Evolutionary conservation across 2,329 filamentous ascomycete genomes (phyloP), one percentile per base, ranked within the genome.

Genomic region (Penicillium sp.): DNA sequence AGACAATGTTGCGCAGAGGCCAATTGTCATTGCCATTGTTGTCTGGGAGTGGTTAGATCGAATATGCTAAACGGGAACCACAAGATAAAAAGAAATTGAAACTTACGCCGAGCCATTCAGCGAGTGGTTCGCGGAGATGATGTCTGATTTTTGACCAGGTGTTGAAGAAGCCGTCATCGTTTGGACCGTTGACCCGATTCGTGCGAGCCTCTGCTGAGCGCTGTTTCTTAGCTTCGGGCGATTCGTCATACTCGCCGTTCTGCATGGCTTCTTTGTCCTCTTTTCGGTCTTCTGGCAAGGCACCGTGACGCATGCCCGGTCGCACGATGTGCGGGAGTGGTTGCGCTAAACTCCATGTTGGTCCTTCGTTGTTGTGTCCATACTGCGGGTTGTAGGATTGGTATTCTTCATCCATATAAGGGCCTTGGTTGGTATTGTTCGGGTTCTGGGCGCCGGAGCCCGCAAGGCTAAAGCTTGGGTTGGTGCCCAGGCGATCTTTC

Each of bases 311-410:
- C 79, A 81, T 81, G 3, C 79, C 79, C 14, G 74, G 72, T 24
- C 79, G 72, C 18, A 82, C 68, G 0, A 81, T 79, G 52, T 77
- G 78, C 21, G 79, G 79, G 5, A 82, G 64, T 2, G 80, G 79
- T 56, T 79, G 75, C 0, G 77, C 77, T 31, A 82, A 61, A 60
- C 78, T 75, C 74, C 79, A 82, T 40, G 81, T 72, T 3, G 79
- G 79, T 5, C 55, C 53, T 5, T 78, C 74, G 0, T 71, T 64
- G 16, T 75, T 70, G 52, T 79, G 73, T n/a, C 77, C 77, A 46
- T 81, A 81, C 32, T 77, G 75, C 2, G 79, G 78, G 48, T 81
- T 81, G 11, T 79, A 65, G 8, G 75, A 13, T 14, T 47, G 34
- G 38, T 65, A 65, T 9, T 63, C 56, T 10, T 34, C 3, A 16